Conservation (phyloP, 768 basidiomycete species). For the Lentinula sp. region DNA sequence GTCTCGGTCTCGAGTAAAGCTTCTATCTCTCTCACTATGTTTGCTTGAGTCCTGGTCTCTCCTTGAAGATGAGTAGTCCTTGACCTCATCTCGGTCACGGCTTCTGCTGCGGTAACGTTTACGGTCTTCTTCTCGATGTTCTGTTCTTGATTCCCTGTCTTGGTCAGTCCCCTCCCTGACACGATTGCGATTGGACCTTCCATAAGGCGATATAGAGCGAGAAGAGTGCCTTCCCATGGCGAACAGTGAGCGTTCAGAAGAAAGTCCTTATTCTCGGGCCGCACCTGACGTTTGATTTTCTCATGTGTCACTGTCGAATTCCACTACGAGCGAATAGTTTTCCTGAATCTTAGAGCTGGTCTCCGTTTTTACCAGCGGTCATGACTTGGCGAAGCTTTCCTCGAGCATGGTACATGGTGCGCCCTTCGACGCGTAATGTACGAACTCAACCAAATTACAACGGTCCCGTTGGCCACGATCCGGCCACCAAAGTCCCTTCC, state of each 20-base stretch:
- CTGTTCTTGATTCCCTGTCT: slow-evolving; percentile 24
- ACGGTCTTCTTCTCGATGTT: slow-evolving; percentile 23
- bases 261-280: not conserved
- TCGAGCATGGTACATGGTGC: not conserved
- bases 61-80: slow-evolving; percentile 18
- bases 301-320: not conserved
- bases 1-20: slow-evolving; percentile 26
- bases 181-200: slow-evolving; percentile 29
- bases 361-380: not conserved
- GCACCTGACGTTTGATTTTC: not conserved
- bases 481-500: slow-evolving; percentile 31
- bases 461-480: slow-evolving; percentile 23
- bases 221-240: slow-evolving; percentile 48
- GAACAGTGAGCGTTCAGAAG: not conserved
- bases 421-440: slow-evolving; percentile 18
- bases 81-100: slow-evolving; percentile 19
- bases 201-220: slow-evolving; percentile 44
- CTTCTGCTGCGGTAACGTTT: slow-evolving; percentile 26
- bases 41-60: not conserved
- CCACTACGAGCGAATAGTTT: not conserved
- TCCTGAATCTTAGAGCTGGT: not conserved
- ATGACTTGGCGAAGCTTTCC: not conserved
- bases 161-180: slow-evolving; percentile 27
- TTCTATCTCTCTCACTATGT: slow-evolving; percentile 17
- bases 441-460: slow-evolving; percentile 56